A percentile compares a stretch with the other conserved stretches of the same genome.
Evolutionary conservation across 495 filamentous ascomycete genomes (phyloP).

Genomic region (Tuber brumale): DNA sequence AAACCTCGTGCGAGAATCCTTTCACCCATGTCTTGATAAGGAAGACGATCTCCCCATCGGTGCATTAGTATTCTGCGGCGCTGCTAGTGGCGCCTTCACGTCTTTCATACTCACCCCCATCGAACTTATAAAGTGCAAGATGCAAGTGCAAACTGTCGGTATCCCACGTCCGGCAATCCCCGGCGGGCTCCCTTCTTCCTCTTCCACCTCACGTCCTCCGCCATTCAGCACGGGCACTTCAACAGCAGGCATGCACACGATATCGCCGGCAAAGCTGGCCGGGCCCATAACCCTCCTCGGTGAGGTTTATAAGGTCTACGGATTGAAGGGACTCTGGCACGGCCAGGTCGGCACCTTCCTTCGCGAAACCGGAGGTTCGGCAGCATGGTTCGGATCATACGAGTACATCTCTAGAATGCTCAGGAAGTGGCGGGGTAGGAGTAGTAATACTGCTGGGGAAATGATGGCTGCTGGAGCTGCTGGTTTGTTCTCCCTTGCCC

Average conservation of each 20-base stretch:
- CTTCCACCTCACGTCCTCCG: conserved; percentile 28
- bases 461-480: conserved; percentile 40
- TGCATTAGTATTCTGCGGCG: conserved; percentile 69
- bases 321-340: conserved; percentile 83
- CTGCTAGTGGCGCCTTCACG: conserved; percentile 80
- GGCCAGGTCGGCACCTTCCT: conserved; percentile 90
- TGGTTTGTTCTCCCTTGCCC: conserved; percentile 20
- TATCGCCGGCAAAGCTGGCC: conserved; percentile 41
- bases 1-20: conserved; percentile 53
- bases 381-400: conserved; percentile 92
- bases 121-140: conserved; percentile 96
- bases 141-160: conserved; percentile 60
- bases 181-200: conserved; percentile 37
- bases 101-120: conserved; percentile 87
- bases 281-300: conserved; percentile 59
- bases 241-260: conserved; percentile 33
- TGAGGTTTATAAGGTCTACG: conserved; percentile 72
- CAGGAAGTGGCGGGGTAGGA: conserved; percentile 43
- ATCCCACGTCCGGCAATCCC: conserved; percentile 41
- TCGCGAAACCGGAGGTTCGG: conserved; percentile 84
- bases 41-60: conserved; percentile 59
- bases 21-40: conserved; percentile 53
- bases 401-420: conserved; percentile 71
- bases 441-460: conserved; percentile 23
- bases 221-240: neutral